Evolutionary conservation across 1,139 yeast genomes (phyloP).

Genomic region (Debaryomyces nepalensis): DNA sequence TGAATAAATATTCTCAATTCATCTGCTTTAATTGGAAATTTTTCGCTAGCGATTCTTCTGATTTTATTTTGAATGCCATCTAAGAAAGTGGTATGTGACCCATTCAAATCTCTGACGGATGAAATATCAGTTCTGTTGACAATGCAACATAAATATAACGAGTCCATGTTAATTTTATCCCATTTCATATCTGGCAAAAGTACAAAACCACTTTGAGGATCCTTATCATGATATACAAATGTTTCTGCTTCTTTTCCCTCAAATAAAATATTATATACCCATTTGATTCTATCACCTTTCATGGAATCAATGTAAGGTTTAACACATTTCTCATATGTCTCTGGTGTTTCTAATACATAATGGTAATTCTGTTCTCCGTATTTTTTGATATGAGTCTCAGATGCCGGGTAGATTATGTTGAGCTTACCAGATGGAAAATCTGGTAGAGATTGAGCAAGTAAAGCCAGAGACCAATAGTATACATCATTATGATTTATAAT

Average conservation of each 20-base stretch:
- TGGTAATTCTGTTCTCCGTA: conserved; percentile 62
- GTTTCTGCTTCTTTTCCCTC: conserved; percentile 87
- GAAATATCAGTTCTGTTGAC: conserved; percentile 74
- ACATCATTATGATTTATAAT: conserved; percentile 75
- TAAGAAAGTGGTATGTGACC: conserved; percentile 62
- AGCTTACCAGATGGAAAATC: conserved; percentile 68
- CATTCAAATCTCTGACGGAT: conserved; percentile 74
- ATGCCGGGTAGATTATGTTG: conserved; percentile 87
- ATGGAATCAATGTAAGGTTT: conserved; percentile 77
- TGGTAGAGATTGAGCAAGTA: conserved; percentile 50
- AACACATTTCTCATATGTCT: conserved; percentile 63
- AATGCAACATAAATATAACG: conserved; percentile 79
- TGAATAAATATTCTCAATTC: conserved; percentile 78
- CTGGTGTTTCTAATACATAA: conserved; percentile 80
- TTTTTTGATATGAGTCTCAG: conserved; percentile 80
- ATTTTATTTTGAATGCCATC: conserved; percentile 49
- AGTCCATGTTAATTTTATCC: conserved; percentile 75
- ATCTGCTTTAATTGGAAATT: conserved; percentile 42
- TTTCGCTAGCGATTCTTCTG: conserved; percentile 49
- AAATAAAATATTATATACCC: conserved; percentile 87
- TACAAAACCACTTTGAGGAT: conserved; percentile 59
- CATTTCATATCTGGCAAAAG: conserved; percentile 87
- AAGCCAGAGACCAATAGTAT: conserved; percentile 77
- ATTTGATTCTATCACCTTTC: conserved; percentile 77
- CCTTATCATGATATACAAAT: conserved; percentile 65